Conservation (phyloP, 2,329 filamentous ascomycete genomes). For the Fusarium mangiferae region DNA sequence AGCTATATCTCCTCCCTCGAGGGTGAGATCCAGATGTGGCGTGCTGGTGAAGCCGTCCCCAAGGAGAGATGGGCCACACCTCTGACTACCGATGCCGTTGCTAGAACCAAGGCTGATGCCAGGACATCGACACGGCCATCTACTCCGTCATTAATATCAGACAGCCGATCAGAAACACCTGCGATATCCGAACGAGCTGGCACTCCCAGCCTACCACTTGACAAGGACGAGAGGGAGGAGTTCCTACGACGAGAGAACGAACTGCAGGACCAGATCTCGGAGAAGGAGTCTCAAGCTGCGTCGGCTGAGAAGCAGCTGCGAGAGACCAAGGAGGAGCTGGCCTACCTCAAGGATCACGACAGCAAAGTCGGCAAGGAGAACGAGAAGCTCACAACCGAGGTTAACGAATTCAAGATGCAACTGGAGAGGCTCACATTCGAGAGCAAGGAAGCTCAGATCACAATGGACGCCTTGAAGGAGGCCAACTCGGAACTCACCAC, state of each 20-base stretch:
- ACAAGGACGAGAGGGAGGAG: conserved; percentile 97
- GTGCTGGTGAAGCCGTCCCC: conserved; percentile 86
- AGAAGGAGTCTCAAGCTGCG: conserved; percentile 86
- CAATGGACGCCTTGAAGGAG: conserved; percentile 97
- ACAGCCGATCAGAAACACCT: conserved; percentile 71
- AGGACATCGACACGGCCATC: conserved; percentile 60
- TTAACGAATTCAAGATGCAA: conserved; percentile 96
- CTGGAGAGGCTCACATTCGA: conserved; percentile 95
- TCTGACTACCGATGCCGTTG: conserved; percentile 60
- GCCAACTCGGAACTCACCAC: conserved; percentile 91
- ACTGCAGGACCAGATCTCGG: conserved; percentile 93
- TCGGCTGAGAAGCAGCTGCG: conserved; percentile 82
- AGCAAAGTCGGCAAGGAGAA: conserved; percentile 88
- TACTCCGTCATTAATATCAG: conserved; percentile 62
- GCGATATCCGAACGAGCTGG: conserved; percentile 81
- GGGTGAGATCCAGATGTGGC: conserved; percentile 86
- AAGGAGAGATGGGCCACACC: conserved; percentile 87
- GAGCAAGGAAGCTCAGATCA: conserved; percentile 95
- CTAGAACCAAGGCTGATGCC: conserved; percentile 54
- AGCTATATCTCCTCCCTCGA: conserved; percentile 86
- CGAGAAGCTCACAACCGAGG: conserved; percentile 83
- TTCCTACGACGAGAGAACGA: conserved; percentile 96
- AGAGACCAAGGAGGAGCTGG: conserved; percentile 87
- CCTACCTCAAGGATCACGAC: conserved; percentile 86
- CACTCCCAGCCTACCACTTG: conserved; percentile 87